phyloP scores from a whole-genome alignment of 805 yeast species.

The Sugiyamaella chiloensis region DNA sequence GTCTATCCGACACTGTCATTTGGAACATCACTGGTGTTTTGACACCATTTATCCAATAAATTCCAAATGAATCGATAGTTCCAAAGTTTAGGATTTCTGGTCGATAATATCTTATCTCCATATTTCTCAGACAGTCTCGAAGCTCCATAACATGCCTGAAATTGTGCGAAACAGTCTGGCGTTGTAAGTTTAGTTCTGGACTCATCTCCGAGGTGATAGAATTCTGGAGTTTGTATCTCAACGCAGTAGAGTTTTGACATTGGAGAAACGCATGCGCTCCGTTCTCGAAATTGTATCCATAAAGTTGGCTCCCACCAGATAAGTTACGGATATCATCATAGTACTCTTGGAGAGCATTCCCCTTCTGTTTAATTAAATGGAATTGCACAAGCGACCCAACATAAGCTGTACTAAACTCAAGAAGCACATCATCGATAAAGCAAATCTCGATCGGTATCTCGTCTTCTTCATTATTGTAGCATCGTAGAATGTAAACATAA shows the following conservation, averaged over 20 bases:
- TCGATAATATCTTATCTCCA: neutral
- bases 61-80: neutral
- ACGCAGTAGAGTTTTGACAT: neutral
- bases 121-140: neutral
- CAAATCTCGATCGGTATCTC: neutral
- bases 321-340: neutral
- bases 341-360: neutral
- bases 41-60: neutral
- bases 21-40: neutral
- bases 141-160: neutral
- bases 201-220: neutral
- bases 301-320: neutral
- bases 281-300: neutral
- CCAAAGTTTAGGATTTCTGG: neutral
- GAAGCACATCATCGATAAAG: neutral
- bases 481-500: neutral
- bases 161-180: no score
- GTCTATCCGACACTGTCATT: neutral
- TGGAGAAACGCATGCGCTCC: neutral
- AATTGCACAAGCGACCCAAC: neutral
- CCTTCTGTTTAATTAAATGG: neutral
- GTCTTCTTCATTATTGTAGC: no score
- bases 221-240: neutral
- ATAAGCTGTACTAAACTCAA: neutral
- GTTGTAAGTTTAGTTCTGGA: no score